phyloP scores from a whole-genome alignment of 306 rosid species.

The Boehmeria nivea region DNA sequence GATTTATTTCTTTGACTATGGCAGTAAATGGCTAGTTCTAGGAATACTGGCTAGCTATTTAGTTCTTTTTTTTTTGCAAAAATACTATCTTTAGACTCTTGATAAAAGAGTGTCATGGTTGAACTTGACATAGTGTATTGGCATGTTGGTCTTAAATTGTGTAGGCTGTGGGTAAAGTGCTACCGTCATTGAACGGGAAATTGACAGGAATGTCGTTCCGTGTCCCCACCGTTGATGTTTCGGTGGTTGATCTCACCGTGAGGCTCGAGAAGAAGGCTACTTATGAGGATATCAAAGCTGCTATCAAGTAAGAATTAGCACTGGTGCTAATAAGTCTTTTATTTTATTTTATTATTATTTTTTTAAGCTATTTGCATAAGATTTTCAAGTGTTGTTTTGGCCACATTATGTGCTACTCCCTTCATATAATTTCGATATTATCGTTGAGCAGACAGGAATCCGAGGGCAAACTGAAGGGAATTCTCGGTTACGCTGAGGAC shows the following conservation, averaged over 20 bases:
- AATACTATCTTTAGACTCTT: too few relatives aligned
- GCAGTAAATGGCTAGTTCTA: too few relatives aligned
- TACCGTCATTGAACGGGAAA: conserved; percentile 70
- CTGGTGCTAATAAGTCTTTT: too few relatives aligned
- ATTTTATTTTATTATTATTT: too few relatives aligned
- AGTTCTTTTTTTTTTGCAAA: background rate
- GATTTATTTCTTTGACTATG: too few relatives aligned
- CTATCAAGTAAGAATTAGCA: conserved; percentile 84
- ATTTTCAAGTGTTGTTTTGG: too few relatives aligned
- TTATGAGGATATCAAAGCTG: conserved; percentile 51
- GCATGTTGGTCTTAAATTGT: background rate
- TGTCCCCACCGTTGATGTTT: conserved; percentile 74
- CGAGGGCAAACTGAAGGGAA: conserved; percentile 66
- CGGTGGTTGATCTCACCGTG: conserved; percentile 71
- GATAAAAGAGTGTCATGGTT: too few relatives aligned
- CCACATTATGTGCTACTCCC: too few relatives aligned
- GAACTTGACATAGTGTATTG: too few relatives aligned
- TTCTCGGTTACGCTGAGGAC: conserved; percentile 70
- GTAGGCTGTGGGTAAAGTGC: conserved; percentile 71
- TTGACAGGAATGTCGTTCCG: conserved; percentile 85
- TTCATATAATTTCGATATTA: too few relatives aligned
- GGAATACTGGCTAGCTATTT: too few relatives aligned
- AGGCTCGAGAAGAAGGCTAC: conserved; percentile 52
- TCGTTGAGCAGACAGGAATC: conserved; percentile 62
- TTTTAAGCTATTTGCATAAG: too few relatives aligned